Evolutionary conservation across 2,329 filamentous ascomycete species (phyloP), one percentile per base, ranked within the genome.

Genomic region (Microsporum ferrugineum): DNA sequence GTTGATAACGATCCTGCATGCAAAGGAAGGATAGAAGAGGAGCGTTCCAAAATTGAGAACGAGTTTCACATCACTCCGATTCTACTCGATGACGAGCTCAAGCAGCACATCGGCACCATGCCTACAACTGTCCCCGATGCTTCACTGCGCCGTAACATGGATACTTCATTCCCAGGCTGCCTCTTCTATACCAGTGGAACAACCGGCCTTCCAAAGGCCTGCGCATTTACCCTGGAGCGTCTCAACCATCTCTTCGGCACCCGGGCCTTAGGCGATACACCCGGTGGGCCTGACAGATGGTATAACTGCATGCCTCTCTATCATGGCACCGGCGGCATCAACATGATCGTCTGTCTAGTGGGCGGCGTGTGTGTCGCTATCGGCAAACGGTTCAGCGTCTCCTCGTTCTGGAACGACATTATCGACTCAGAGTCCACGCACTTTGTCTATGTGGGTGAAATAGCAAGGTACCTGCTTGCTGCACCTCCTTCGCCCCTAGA

Each of bases 291-390:
- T 0, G 84, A 89, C 69, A 77, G 85, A 31, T 89, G 85, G 81
- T 91, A 90, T 69, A 82, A 84, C 68, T 88, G 86, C 71, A 91
- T 91, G 87, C 88, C 83, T 0, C 75, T 89, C 36, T 91, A 90
- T 69, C 88, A 91, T 71, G 87, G 87, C 12, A 91, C 88, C 0
- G 88, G 87, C 5, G 82, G 82, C 17, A 83, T 87, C 38, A 78
- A 77, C 4, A 78, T 80, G 36, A 78, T 86, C 58, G 73, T 73
- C 3, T 82, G 81, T 66, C 73, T 89, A 63, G 68, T 83, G 3
- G 74, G 72, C 2, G 81, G 83, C 1, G 64, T 80, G 0, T 67
- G 70, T 5, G 66, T 78, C 3, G 75, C 75, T 0, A 67, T 78
- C 0, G 76, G 71, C 0, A 73, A 71, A 8, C 73, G 71, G 14